Percentiles rank a stretch among this genome's conserved stretches.
These are phyloP conservation scores for Kwoniella mangroviensis DNA, from an alignment of 768 basidiomycete genomes.

Conservation along the genomic window DNA sequence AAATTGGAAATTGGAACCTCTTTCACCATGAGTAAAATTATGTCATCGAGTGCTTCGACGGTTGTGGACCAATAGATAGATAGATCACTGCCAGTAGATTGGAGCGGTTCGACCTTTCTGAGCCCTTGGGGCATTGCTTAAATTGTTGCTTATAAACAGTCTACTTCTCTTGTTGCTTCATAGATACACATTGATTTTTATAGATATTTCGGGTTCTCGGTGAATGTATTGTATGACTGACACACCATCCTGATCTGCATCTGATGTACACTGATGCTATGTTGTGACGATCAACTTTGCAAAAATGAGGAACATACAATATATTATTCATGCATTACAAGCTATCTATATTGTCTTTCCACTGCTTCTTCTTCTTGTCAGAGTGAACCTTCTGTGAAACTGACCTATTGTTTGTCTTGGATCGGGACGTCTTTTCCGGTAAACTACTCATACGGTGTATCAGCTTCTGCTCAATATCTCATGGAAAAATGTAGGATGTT, in stretches of 20 bases:
- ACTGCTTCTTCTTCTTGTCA: too few species aligned
- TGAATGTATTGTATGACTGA: too few species aligned
- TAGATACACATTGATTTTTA: neutral
- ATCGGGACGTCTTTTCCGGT: conserved; percentile 39
- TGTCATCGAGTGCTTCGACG: neutral
- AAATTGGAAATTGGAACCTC: neutral
- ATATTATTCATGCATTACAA: too few species aligned
- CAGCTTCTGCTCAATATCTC: too few species aligned
- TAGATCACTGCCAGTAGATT: neutral
- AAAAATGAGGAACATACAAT: too few species aligned
- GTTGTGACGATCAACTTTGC: too few species aligned
- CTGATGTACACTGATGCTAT: too few species aligned
- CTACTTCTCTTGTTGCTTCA: too few species aligned
- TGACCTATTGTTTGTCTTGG: conserved; percentile 25
- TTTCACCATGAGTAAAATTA: conserved; percentile 1
- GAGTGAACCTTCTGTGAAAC: neutral
- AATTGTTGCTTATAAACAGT: neutral
- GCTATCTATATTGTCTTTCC: too few species aligned
- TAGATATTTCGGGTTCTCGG: neutral
- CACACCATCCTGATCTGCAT: too few species aligned
- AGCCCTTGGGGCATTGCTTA: neutral
- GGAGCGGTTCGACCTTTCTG: too few species aligned
- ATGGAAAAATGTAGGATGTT: too few species aligned
- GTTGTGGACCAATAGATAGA: neutral
- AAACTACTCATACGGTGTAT: conserved; percentile 5